Conservation (phyloP, 2,329 filamentous ascomycete species). For the Leptosphaerulina australis region DNA sequence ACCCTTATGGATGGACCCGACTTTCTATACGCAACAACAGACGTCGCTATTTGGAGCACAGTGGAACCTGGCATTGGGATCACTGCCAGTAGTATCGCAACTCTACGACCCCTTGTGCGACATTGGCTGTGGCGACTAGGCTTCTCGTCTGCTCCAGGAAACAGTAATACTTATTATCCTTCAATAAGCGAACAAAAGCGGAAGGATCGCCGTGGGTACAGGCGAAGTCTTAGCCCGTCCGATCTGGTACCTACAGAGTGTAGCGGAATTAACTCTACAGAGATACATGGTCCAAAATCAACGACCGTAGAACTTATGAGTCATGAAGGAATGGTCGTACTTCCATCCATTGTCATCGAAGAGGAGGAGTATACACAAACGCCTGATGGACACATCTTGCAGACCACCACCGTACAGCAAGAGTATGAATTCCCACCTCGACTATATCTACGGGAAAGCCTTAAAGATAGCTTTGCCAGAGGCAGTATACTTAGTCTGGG, state of each 20-base stretch:
- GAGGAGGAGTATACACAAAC: slow-evolving; percentile 8
- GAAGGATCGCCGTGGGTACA: slow-evolving; percentile 28
- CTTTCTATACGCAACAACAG: slow-evolving; percentile 51
- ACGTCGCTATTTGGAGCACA: slow-evolving; percentile 49
- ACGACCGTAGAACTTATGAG: background rate
- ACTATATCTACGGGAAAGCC: slow-evolving; percentile 29
- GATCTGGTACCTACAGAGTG: slow-evolving; percentile 25
- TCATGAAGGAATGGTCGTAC: slow-evolving; percentile 3
- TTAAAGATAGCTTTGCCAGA: slow-evolving; percentile 29
- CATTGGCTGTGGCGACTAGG: slow-evolving; percentile 30
- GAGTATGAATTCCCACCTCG: slow-evolving; percentile 25
- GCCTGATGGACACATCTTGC: slow-evolving; percentile 21
- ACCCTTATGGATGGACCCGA: slow-evolving; percentile 48
- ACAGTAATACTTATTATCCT: slow-evolving; percentile 17
- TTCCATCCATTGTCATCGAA: slow-evolving; percentile 7
- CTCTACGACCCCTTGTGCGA: slow-evolving; percentile 56
- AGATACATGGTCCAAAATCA: slow-evolving; percentile 18
- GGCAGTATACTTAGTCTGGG: slow-evolving; percentile 26
- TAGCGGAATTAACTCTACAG: slow-evolving; percentile 16
- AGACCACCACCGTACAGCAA: slow-evolving; percentile 28
- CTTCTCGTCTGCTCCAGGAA: slow-evolving; percentile 25
- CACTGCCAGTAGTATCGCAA: slow-evolving; percentile 56
- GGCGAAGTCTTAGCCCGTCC: slow-evolving; percentile 26
- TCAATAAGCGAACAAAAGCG: slow-evolving; percentile 17
- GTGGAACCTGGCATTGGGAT: slow-evolving; percentile 47